Percentiles rank a stretch among this genome's conserved stretches.
Conservation (phyloP, 2,329 filamentous ascomycete species). For the Colletotrichum sp. region DNA sequence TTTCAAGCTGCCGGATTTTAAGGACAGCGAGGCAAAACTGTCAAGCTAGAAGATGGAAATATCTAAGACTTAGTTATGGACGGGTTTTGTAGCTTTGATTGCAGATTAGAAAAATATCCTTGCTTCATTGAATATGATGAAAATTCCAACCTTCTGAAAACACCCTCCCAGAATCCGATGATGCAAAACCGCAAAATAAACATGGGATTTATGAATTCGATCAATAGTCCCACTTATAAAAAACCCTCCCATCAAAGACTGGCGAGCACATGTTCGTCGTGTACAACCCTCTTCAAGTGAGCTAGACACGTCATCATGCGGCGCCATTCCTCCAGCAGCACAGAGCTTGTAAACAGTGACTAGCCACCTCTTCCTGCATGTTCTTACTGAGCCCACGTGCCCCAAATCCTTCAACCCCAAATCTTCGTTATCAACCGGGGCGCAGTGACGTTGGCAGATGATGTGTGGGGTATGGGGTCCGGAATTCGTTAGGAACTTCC, state of each 20-base stretch:
- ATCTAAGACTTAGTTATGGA: neutral
- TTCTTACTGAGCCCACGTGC: neutral
- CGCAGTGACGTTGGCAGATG: neutral
- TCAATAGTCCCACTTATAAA: neutral
- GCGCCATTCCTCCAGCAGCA: neutral
- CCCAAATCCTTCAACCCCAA: neutral
- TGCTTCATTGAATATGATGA: neutral
- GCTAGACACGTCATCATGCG: neutral
- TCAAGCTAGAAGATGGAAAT: rapidly evolving
- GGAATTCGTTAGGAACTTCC: neutral
- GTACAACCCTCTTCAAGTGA: neutral
- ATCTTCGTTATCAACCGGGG: neutral
- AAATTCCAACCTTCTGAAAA: rapidly evolving
- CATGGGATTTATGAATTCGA: neutral
- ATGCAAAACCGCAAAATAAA: neutral
- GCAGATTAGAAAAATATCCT: neutral
- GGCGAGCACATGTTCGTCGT: neutral
- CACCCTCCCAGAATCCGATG: rapidly evolving
- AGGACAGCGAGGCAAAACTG: neutral
- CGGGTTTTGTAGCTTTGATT: rapidly evolving
- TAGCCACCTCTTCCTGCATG: neutral
- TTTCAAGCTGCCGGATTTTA: neutral
- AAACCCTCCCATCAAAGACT: neutral
- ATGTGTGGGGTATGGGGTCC: neutral
- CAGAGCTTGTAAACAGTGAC: neutral